Conservation (phyloP, 352 stramenopile species). For the Hyaloperonospora arabidopsidis region DNA sequence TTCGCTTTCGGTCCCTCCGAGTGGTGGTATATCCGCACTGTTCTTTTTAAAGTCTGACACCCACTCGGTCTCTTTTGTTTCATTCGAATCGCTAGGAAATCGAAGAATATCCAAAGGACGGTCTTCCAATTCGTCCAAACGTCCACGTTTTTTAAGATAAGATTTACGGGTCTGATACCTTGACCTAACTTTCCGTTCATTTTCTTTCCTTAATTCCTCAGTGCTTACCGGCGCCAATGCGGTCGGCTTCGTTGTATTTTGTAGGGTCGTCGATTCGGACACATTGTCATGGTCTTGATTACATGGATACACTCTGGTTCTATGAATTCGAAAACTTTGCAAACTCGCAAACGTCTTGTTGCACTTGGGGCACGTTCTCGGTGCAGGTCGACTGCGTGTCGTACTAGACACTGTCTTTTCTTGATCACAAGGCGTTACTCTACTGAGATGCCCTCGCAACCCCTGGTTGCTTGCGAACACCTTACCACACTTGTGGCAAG, state of each 20-base stretch:
- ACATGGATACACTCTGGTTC: constrained; percentile 25
- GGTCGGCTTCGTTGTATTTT: not conserved
- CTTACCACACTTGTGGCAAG: constrained; percentile 27
- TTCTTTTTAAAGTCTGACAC: constrained; percentile 12
- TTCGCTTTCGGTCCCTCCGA: not conserved
- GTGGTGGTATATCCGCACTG: constrained; percentile 2
- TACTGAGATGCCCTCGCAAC: constrained; percentile 21
- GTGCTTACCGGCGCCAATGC: constrained; percentile 5
- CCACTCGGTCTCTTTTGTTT: not conserved
- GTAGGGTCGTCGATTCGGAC: constrained; percentile 7
- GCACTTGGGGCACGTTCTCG: constrained; percentile 23
- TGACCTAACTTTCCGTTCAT: constrained; percentile 17
- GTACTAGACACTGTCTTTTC: constrained; percentile 11
- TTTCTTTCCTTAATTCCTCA: constrained; percentile 18
- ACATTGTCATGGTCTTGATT: constrained; percentile 8
- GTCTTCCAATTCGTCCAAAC: constrained; percentile 18
- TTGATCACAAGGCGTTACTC: constrained; percentile 25
- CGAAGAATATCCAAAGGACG: constrained; percentile 1
- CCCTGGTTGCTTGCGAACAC: constrained; percentile 26
- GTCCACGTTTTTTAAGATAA: constrained; percentile 26
- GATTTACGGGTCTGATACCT: constrained; percentile 25
- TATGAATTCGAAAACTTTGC: constrained; percentile 28
- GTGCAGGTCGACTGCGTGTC: constrained; percentile 9
- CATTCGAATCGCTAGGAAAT: not conserved
- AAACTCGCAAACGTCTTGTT: constrained; percentile 25